These are phyloP conservation scores for Eutrema japonicum DNA, from an alignment of 345 rosid genomes.

Conservation along the genomic window DNA sequence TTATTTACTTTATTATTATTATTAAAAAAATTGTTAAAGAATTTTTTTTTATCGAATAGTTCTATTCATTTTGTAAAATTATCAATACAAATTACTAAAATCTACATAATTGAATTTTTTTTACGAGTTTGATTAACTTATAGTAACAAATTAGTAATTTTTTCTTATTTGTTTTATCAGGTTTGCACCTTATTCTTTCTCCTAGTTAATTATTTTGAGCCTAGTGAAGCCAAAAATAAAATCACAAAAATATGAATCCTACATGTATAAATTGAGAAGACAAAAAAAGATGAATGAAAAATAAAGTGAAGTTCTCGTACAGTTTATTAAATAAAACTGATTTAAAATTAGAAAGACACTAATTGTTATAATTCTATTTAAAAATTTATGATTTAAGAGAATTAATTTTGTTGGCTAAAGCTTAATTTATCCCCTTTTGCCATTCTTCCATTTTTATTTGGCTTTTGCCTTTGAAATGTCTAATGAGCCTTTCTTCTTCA, in stretches of 20 bases:
- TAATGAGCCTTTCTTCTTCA: background rate
- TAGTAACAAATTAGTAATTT: background rate
- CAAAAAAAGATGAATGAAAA: background rate
- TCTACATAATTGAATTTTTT: background rate
- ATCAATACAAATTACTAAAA: background rate
- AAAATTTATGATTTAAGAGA: background rate
- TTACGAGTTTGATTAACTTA: background rate
- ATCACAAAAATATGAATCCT: background rate
- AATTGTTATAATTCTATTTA: background rate
- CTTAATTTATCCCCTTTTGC: constrained; percentile 36
- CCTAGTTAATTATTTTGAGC: too few relatives aligned
- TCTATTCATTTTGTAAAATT: too few relatives aligned
- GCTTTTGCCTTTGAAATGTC: background rate
- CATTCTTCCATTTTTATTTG: background rate
- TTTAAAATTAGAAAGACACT: background rate
- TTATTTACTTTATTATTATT: too few relatives aligned
- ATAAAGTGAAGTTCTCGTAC: too few relatives aligned
- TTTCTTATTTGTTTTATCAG: background rate
- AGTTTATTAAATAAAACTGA: too few relatives aligned
- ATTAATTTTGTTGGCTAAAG: constrained; percentile 6
- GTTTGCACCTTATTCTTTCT: too few relatives aligned
- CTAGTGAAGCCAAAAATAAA: background rate
- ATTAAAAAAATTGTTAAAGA: too few relatives aligned
- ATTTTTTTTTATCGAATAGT: too few relatives aligned
- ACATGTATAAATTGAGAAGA: background rate